Conservation (phyloP, 805 yeast genomes). For the Saccharomyces jurei region DNA sequence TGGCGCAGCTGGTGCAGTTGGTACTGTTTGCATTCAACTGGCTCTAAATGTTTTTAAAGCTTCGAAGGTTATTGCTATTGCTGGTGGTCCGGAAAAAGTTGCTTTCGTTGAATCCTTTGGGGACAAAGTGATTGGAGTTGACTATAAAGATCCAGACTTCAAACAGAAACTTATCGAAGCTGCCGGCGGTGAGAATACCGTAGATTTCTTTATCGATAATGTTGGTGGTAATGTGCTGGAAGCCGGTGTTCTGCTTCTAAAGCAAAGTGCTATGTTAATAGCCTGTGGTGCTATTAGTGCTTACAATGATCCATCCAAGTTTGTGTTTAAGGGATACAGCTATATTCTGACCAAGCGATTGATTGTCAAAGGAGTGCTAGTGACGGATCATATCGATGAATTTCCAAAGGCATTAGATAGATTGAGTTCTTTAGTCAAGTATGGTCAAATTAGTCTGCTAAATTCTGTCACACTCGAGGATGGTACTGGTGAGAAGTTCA, state of each 20-base stretch:
- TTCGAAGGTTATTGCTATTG: slow-evolving; percentile 49
- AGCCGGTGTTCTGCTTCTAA: slow-evolving; percentile 32
- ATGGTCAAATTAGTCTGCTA: slow-evolving; percentile 35
- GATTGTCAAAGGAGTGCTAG: slow-evolving; percentile 45
- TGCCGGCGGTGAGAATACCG: slow-evolving; percentile 40
- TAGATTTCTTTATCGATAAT: slow-evolving; percentile 50
- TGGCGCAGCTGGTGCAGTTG: slow-evolving; percentile 75
- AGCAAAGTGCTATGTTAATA: slow-evolving; percentile 37
- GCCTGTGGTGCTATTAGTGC: slow-evolving; percentile 62
- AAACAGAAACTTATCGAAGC: slow-evolving; percentile 28
- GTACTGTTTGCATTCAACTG: slow-evolving; percentile 48
- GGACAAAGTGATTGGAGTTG: slow-evolving; percentile 43
- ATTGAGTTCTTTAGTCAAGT: slow-evolving; percentile 32
- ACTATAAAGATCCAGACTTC: slow-evolving; percentile 42
- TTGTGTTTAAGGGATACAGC: slow-evolving; percentile 35
- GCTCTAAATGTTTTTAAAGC: slow-evolving; percentile 48
- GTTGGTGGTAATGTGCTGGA: slow-evolving; percentile 58
- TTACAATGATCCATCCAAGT: slow-evolving; percentile 38
- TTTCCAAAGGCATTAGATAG: slow-evolving; percentile 33
- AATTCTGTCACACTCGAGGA: slow-evolving; percentile 36
- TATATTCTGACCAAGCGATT: slow-evolving; percentile 44
- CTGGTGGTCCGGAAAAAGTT: slow-evolving; percentile 52
- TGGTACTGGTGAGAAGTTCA: slow-evolving; percentile 35
- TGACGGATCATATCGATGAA: slow-evolving; percentile 36
- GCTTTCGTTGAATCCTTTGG: slow-evolving; percentile 47